Base-by-base conservation (phyloP, 495 filamentous ascomycete species). In the Podospora tetraspora region DNA sequence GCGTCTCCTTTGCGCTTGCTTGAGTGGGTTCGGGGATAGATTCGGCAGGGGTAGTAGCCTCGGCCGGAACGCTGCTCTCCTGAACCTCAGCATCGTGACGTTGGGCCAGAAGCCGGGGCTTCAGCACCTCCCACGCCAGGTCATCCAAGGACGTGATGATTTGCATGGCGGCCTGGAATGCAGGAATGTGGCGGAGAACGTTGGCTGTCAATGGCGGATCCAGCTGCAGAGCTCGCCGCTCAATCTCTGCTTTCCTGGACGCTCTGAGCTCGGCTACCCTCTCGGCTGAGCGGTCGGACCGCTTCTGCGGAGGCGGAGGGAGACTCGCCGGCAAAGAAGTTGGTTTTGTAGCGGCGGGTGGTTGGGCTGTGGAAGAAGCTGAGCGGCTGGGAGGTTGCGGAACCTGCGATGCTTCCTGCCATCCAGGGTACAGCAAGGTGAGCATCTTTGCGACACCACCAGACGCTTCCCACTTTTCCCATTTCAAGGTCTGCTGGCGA, bases 151-250 rank as follows among this genome's bases (percentile, higher is more conserved):
- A 85, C 22, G 82, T 78, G 19, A 85, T 82, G 59, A 92, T 90
- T 56, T 90, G 86, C 43, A 88, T 82, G 16, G 91, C 88, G 16
- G 88, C 88, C 69, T 89, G 85, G 69, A 90, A 92, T 0, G 90
- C 85, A 10, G 88, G 84, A 73, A 92, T 89, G 66, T 88, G 87
- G 56, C 80, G 80, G 43, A 93, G 79, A 16, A 91, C 77, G 66
- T 80, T 79, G 32, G 87, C 74, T 24, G 76, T 71, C 57, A 93
- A 73, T 21, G 90, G 88, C 16, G 90, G 91, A 43, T 86, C 73
- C 19, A 93, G 76, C 27, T 81, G 76, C 73, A 83, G 71, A 71
- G 88, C 89, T 22, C 89, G 85, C 34, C 82, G 82, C 74, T 92
- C 90, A 68, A 92, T 92, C 70, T 91, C 91, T 5, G 81, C 79